Percentiles rank a stretch among this genome's conserved stretches.
Evolutionary conservation across 1,284 basidiomycete species (phyloP).

Genomic region (Ceratobasidium theobromae): DNA sequence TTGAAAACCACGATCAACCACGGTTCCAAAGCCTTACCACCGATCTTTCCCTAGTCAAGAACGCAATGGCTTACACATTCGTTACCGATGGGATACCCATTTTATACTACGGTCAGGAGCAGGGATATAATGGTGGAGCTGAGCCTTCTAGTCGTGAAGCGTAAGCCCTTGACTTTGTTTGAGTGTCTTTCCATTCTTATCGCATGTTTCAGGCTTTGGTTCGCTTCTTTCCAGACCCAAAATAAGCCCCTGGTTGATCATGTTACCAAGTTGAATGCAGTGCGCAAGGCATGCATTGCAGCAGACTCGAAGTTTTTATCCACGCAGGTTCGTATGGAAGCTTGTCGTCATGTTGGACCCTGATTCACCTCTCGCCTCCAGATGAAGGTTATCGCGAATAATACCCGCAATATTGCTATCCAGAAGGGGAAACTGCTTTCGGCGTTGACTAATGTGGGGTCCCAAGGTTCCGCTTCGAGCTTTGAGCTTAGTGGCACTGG

Average conservation of each 20-base stretch:
- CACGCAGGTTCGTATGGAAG: slow-evolving; percentile 48
- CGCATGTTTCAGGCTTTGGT: slow-evolving; percentile 54
- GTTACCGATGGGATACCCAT: slow-evolving; percentile 56
- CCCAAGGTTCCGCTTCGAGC: slow-evolving; percentile 41
- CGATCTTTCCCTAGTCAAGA: slow-evolving; percentile 42
- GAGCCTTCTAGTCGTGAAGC: slow-evolving; percentile 63
- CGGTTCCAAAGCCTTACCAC: slow-evolving; percentile 42
- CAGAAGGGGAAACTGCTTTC: slow-evolving; percentile 67
- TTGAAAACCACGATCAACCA: slow-evolving; percentile 50
- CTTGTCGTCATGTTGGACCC: not conserved
- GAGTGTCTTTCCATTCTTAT: not conserved
- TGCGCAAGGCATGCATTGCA: slow-evolving; percentile 57
- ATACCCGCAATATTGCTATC: slow-evolving; percentile 55
- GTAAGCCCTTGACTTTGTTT: slow-evolving; percentile 44
- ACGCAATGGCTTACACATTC: slow-evolving; percentile 49
- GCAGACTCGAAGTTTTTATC: slow-evolving; percentile 54
- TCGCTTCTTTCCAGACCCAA: slow-evolving; percentile 52
- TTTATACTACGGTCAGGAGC: slow-evolving; percentile 58
- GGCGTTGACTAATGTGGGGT: slow-evolving; percentile 66
- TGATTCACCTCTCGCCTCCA: slow-evolving; percentile 39
- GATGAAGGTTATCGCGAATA: slow-evolving; percentile 48
- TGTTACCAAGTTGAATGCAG: slow-evolving; percentile 59
- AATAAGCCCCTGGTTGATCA: slow-evolving; percentile 53
- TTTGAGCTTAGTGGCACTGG: slow-evolving; percentile 41
- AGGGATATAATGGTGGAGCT: slow-evolving; percentile 50